A percentile compares a stretch with the other conserved stretches of the same genome.
Conservation (phyloP, 1,139 yeast species). For the Candida sp. region DNA sequence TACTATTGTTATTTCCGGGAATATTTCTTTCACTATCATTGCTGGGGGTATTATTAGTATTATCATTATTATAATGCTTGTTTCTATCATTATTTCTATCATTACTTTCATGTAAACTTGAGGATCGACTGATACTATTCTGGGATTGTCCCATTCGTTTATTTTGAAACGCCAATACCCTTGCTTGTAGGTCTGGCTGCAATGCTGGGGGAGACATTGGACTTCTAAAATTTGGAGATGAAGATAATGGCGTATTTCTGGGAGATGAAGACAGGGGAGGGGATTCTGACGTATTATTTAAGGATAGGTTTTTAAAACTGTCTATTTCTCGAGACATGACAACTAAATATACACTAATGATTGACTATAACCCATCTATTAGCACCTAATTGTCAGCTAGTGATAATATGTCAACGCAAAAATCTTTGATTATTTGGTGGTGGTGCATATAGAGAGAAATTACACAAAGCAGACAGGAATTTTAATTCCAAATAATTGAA, state of each 20-base stretch:
- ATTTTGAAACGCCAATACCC: conserved; percentile 72
- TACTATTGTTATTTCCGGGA: not conserved
- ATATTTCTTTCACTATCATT: not conserved
- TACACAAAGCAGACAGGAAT: not conserved
- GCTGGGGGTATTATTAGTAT: not conserved
- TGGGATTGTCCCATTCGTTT: conserved; percentile 29
- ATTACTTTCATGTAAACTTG: not conserved
- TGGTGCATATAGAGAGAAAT: not conserved
- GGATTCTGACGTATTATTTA: not conserved
- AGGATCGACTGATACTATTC: not conserved
- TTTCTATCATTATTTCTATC: not conserved
- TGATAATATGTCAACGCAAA: not conserved
- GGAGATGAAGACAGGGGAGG: not conserved
- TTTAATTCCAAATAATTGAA: no score
- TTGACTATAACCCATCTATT: not conserved
- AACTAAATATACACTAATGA: not conserved
- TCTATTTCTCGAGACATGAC: not conserved
- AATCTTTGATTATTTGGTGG: not conserved
- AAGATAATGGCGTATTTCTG: not conserved
- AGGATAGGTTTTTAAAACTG: not conserved
- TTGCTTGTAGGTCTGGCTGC: conserved; percentile 71
- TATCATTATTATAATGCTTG: not conserved
- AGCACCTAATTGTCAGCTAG: not conserved
- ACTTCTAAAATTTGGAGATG: conserved; percentile 3
- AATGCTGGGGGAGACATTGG: conserved; percentile 12